Conservation (phyloP, 2,329 filamentous ascomycete species). For the Epichloe gansuensis region DNA sequence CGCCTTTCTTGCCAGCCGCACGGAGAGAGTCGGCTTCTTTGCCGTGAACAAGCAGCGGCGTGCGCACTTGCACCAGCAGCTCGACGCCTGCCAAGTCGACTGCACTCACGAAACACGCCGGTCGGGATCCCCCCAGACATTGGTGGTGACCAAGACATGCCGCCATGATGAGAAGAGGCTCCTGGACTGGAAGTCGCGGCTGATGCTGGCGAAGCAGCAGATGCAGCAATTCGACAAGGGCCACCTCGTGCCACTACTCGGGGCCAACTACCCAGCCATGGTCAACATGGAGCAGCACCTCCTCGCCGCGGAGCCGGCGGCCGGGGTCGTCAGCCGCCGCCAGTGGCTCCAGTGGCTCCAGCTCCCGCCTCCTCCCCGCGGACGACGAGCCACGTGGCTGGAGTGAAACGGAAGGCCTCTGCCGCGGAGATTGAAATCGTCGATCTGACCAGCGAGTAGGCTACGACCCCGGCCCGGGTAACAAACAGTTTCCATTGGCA, state of each 20-base stretch:
- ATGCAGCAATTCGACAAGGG: not conserved
- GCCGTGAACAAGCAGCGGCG: constrained; percentile 5
- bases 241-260: not conserved
- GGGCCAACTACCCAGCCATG: not conserved
- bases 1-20: constrained; percentile 12
- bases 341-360: not conserved
- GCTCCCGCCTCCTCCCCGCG: too few relatives aligned
- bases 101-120: constrained; percentile 13
- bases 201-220: not conserved
- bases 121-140: constrained; percentile 2
- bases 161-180: constrained; percentile 2
- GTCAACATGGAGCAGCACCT: not conserved
- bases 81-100: constrained; percentile 7
- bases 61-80: constrained; percentile 11
- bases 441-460: not conserved
- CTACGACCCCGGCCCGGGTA: too few relatives aligned
- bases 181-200: not conserved
- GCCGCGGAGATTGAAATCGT: not conserved
- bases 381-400: not conserved
- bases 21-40: not conserved
- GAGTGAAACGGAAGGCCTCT: not conserved
- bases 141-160: constrained; percentile 16
- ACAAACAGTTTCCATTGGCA: too few relatives aligned
- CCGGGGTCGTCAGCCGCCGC: not conserved
- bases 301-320: not conserved